Evolutionary conservation across 129 eudicot species (phyloP).

Genomic region (Centella asiatica): DNA sequence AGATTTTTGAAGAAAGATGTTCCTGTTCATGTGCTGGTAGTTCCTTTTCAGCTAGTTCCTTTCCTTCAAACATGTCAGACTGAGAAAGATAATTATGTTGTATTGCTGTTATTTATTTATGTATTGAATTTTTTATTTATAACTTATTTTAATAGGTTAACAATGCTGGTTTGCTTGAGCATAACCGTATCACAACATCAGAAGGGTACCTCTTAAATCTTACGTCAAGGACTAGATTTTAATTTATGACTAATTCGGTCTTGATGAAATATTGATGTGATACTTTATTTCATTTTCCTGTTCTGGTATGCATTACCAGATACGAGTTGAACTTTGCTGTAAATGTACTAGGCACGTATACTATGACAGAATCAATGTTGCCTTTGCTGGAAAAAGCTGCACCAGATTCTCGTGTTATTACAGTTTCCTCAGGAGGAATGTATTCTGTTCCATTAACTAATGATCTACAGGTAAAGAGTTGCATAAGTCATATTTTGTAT

Average conservation of each 20-base stretch:
- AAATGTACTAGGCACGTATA: conserved; percentile 77
- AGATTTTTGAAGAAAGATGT: conserved; percentile 54
- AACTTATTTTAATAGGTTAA: conserved; percentile 41
- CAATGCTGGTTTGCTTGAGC: conserved; percentile 82
- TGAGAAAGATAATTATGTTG: background rate
- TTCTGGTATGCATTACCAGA: conserved; percentile 21
- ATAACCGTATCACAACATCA: conserved; percentile 43
- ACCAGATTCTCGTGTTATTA: conserved; percentile 87
- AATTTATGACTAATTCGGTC: background rate
- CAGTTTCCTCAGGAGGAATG: conserved; percentile 92
- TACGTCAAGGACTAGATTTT: background rate
- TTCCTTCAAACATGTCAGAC: background rate
- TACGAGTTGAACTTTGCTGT: conserved; percentile 86
- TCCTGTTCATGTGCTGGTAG: conserved; percentile 92
- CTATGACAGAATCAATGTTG: conserved; percentile 63
- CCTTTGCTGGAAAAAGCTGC: conserved; percentile 83
- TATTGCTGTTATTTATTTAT: no score
- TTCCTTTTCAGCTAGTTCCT: conserved; percentile 3
- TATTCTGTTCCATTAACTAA: conserved; percentile 64
- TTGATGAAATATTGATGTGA: conserved; percentile 1
- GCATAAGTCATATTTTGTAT: background rate
- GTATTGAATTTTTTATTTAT: background rate
- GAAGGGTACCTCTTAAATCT: conserved; percentile 65
- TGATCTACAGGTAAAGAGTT: conserved; percentile 61
- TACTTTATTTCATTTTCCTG: background rate